Evolutionary conservation across 331 rosid genomes (phyloP), one percentile per base, ranked within the genome.

Genomic region (Phaseolus coccineus): DNA sequence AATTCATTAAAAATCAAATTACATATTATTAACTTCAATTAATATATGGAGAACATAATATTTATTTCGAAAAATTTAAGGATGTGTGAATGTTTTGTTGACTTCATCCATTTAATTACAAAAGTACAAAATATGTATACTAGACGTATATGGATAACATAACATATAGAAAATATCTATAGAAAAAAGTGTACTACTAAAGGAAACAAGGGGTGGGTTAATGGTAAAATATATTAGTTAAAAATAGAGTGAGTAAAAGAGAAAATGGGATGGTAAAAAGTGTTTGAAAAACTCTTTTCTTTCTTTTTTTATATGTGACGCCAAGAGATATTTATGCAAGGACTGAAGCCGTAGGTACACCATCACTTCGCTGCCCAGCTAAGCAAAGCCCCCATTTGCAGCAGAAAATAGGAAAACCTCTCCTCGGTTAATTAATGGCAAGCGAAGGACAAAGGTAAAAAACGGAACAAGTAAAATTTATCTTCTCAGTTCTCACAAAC

Each of bases 291-390:
- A n/a, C 28, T 33, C 7, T 3, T 33, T 10, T 44, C 0, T 9
- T 1, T 7, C 30, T 6, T 31, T 16, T 37, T 37, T 37, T 37
- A 33, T 61, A 19, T 37, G n/a, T n/a, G 0, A 39, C 40, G 13
- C 9, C 35, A 40, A 67, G 25, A 35, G 48, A 64, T 64, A 64
- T 64, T 35, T 66, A 22, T 67, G 72, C 35, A 67, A 67, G 72
- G 72, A 40, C 19, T 2, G 35, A 67, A 4, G 15, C 1, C 10
- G 53, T 13, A 10, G 53, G 72, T 67, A 40, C 35, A 22, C 0
- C 72, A 42, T 40, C 72, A 42, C 15, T 51, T 8, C n/a, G 25
- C 39, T 37, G 16, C 53, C 37, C 40, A 72, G 47, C 16, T 5
- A 52, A 33, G 76, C 64, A 51, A 35, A 19, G 33, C 33, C 10